phyloP scores from a whole-genome alignment of 2,329 filamentous ascomycete species.

The Alternaria hordeiaustralica region DNA sequence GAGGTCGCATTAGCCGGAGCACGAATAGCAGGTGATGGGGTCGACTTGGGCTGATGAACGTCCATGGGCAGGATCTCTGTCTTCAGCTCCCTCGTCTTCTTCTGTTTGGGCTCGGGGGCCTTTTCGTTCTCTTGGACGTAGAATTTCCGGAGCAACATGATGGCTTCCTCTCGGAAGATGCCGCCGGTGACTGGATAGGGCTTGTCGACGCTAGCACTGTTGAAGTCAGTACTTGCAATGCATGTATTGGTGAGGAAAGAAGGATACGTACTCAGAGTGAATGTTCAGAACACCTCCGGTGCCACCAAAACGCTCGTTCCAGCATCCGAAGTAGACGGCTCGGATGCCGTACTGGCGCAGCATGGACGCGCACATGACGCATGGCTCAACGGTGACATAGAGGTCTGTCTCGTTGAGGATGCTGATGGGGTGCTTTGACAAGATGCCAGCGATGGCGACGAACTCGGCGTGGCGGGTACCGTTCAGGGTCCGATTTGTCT shows the following conservation, averaged over 20 bases:
- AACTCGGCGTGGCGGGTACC: constrained; percentile 97
- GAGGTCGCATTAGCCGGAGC: constrained; percentile 3
- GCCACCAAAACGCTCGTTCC: constrained; percentile 96
- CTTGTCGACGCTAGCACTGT: constrained; percentile 71
- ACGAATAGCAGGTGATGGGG: constrained; percentile 26
- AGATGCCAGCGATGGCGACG: constrained; percentile 75
- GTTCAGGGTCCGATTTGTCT: constrained; percentile 67
- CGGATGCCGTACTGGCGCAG: constrained; percentile 87
- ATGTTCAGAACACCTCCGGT: constrained; percentile 92
- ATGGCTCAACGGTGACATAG: constrained; percentile 98
- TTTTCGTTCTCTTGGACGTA: constrained; percentile 98
- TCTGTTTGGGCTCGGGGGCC: constrained; percentile 69
- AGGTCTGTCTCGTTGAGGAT: constrained; percentile 78
- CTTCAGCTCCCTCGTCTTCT: constrained; percentile 69
- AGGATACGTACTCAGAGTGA: constrained; percentile 66
- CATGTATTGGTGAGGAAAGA: not conserved
- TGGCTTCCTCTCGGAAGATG: constrained; percentile 88
- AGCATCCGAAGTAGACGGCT: constrained; percentile 91
- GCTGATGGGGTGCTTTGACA: constrained; percentile 68
- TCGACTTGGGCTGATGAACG: constrained; percentile 45
- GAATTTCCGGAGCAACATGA: constrained; percentile 89
- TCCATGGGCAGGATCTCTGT: constrained; percentile 61
- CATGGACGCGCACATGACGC: constrained; percentile 97
- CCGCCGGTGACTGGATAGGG: constrained; percentile 86
- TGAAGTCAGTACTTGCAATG: constrained; percentile 24